Evolutionary conservation across 2,329 filamentous ascomycete genomes (phyloP).

Genomic region (Grosmannia clavigera): DNA sequence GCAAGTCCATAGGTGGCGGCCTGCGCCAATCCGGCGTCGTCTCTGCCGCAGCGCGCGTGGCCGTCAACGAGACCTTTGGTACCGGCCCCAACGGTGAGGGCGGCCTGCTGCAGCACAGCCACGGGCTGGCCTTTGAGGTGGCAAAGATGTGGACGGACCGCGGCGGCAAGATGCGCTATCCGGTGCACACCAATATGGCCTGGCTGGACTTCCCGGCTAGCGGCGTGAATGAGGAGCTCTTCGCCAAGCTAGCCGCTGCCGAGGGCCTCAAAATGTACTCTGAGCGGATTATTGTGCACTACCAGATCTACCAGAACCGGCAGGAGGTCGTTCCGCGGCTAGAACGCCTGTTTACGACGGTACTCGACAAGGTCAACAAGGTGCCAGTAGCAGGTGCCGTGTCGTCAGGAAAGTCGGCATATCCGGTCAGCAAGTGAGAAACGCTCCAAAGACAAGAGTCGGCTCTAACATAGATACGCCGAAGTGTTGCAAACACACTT

Average conservation of each 20-base stretch:
- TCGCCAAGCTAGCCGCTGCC: slow-evolving; percentile 27
- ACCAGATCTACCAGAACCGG: slow-evolving; percentile 48
- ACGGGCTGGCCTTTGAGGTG: slow-evolving; percentile 50
- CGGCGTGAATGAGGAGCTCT: slow-evolving; percentile 27
- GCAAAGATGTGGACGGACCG: slow-evolving; percentile 50
- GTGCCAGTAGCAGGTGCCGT: neutral
- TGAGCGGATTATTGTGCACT: slow-evolving; percentile 34
- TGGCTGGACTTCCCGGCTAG: slow-evolving; percentile 64
- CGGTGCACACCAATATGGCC: slow-evolving; percentile 84
- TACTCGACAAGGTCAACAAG: slow-evolving; percentile 14
- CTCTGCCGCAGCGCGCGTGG: slow-evolving; percentile 61
- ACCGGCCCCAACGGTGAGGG: slow-evolving; percentile 42
- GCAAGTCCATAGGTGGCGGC: slow-evolving; percentile 72
- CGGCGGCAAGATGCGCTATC: slow-evolving; percentile 56
- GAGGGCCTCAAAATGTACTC: slow-evolving; percentile 29
- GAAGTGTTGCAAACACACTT: neutral
- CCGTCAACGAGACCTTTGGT: slow-evolving; percentile 68
- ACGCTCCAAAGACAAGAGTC: neutral
- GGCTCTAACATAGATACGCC: neutral
- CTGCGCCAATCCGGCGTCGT: slow-evolving; percentile 66
- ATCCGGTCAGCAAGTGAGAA: neutral
- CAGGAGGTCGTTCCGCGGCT: slow-evolving; percentile 48
- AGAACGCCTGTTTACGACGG: slow-evolving; percentile 38
- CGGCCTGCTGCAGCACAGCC: slow-evolving; percentile 47
- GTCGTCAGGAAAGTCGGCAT: neutral